A percentile compares a stretch with the other conserved stretches of the same genome.
Conservation (phyloP, 495 filamentous ascomycete species). For the Lepraria neglecta region DNA sequence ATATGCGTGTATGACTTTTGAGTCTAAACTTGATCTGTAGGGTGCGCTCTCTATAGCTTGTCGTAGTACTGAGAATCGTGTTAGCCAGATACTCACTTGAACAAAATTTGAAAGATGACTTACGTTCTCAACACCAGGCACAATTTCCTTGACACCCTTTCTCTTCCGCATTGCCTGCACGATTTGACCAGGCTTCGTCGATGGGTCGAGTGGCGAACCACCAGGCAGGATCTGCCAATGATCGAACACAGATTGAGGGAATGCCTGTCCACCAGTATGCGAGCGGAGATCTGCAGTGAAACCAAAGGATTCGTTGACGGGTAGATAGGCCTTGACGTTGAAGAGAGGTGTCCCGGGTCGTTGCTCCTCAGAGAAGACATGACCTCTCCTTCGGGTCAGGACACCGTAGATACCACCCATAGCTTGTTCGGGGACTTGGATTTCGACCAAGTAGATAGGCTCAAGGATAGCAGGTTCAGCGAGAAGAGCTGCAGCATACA, state of each 20-base stretch:
- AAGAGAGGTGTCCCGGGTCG: slow-evolving; percentile 97
- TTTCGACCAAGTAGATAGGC: slow-evolving; percentile 98
- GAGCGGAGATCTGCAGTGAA: slow-evolving; percentile 96
- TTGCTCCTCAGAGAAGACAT: slow-evolving; percentile 98
- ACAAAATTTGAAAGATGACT: slow-evolving; percentile 42
- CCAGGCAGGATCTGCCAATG: slow-evolving; percentile 94
- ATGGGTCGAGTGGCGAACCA: slow-evolving; percentile 82
- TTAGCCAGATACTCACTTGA: slow-evolving; percentile 45
- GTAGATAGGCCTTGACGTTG: slow-evolving; percentile 98
- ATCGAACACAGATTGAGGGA: slow-evolving; percentile 98
- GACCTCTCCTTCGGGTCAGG: slow-evolving; percentile 93
- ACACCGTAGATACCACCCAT: slow-evolving; percentile 99
- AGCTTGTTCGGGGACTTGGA: slow-evolving; percentile 95
- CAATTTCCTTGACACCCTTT: slow-evolving; percentile 96
- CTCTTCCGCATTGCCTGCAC: slow-evolving; percentile 91
- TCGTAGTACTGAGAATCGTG: slow-evolving; percentile 77
- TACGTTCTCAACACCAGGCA: slow-evolving; percentile 88
- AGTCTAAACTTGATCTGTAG: not conserved
- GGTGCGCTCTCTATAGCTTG: slow-evolving; percentile 68
- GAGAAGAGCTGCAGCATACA: slow-evolving; percentile 87
- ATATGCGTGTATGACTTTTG: slow-evolving; percentile 14
- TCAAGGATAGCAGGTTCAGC: slow-evolving; percentile 87
- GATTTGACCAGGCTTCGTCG: slow-evolving; percentile 77
- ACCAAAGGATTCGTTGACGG: slow-evolving; percentile 99
- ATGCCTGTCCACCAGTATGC: slow-evolving; percentile 91